Evolutionary conservation across 2,329 filamentous ascomycete genomes (phyloP).

Genomic region (Stylonectria norvegica): DNA sequence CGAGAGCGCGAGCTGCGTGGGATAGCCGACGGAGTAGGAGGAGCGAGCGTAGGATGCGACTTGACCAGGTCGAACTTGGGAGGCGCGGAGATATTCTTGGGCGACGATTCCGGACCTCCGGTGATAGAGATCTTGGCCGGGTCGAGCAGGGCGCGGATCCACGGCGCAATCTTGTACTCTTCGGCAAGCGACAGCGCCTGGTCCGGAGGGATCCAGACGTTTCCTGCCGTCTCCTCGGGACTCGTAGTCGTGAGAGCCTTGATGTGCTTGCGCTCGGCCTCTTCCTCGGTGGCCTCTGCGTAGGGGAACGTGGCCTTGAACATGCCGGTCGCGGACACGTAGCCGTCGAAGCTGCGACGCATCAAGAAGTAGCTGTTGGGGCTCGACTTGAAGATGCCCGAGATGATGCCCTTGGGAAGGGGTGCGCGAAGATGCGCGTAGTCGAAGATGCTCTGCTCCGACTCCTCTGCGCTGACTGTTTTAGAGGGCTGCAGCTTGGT

Average conservation of each 20-base stretch:
- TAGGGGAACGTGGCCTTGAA: slow-evolving; percentile 88
- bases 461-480: slow-evolving; percentile 70
- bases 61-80: slow-evolving; percentile 68
- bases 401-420: slow-evolving; percentile 83
- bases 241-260: slow-evolving; percentile 80
- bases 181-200: slow-evolving; percentile 77
- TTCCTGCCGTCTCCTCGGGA: slow-evolving; percentile 88
- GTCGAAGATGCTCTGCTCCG: slow-evolving; percentile 80
- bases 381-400: slow-evolving; percentile 86
- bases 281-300: slow-evolving; percentile 68
- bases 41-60: slow-evolving; percentile 41
- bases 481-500: slow-evolving; percentile 87
- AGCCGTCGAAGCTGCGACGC: slow-evolving; percentile 82
- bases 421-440: slow-evolving; percentile 94
- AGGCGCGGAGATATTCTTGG: slow-evolving; percentile 75
- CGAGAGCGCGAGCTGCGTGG: slow-evolving; percentile 48
- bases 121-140: slow-evolving; percentile 68
- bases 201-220: slow-evolving; percentile 89
- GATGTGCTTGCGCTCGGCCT: slow-evolving; percentile 75
- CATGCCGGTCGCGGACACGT: slow-evolving; percentile 83
- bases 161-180: slow-evolving; percentile 80
- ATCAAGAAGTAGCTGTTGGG: slow-evolving; percentile 97
- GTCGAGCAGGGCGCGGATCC: slow-evolving; percentile 91
- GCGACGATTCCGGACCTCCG: slow-evolving; percentile 61
- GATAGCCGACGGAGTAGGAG: slow-evolving; percentile 47